Evolutionary conservation across 164 flowering plant species (phyloP), one percentile per base, ranked within the genome.

Genomic region (Vitis rupestris): DNA sequence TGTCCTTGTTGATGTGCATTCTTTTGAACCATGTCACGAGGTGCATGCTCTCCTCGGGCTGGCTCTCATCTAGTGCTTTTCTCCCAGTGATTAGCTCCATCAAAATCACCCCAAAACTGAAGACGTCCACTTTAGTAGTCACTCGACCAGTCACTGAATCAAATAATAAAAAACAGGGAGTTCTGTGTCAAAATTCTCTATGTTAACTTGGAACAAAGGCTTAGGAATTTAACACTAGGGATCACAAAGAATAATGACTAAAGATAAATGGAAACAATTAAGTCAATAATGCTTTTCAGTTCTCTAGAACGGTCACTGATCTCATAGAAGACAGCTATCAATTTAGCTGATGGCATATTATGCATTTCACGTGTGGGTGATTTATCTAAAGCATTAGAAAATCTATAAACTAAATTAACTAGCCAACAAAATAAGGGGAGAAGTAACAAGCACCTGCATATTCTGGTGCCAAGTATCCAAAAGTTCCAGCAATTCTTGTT

Each of bases 401-500:
- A 14, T 14, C 2, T 9, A 19, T 29, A 66, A 23, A 49, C 16
- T 9, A 71, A 11, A 23, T 23, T n/a, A 19, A 4, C 27, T 37
- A 11, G 10, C 3, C 13, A 44, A 47, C 9, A 13, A 57, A 12
- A 30, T 8, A 16, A 58, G 60, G 30, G 4, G 50, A 48, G 12
- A 61, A 69, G 15, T 12, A 16, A 19, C 48, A 31, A 23, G 16
- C 82, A 88, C 94, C 92, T 84, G 94, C 94, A 79, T 90, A 90
- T 78, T 89, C 94, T 7, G 94, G 94, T 1, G 92, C 94, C 65
- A 90, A 73, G 74, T 90, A 90, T 29, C 96, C 96, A 29, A 90
- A 90, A 3, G 96, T 90, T 63, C 96, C 96, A 56, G 96, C 96
- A 63, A 90, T 80, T 78, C 93, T 82, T 9, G 96, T 90, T 64